A percentile compares a stretch with the other conserved stretches of the same genome.
phyloP scores from a whole-genome alignment of 768 basidiomycete genomes.

The Tremella mesenterica region DNA sequence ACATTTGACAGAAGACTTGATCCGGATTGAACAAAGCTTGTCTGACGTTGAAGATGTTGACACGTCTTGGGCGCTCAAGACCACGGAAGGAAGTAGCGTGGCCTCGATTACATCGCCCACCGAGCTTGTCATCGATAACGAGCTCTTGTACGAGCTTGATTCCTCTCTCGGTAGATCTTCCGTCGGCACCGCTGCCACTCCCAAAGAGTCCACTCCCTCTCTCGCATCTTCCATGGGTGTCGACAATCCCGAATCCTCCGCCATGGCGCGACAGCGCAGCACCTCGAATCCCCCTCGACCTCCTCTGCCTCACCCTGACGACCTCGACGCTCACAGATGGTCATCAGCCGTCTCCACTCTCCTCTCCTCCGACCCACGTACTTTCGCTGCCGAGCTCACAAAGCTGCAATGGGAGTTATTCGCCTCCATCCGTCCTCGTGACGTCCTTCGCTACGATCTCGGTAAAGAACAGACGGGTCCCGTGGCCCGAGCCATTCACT shows the following conservation, averaged over 20 bases:
- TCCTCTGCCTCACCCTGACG: not conserved
- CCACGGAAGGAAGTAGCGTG: not conserved
- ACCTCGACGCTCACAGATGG: conserved; percentile 10
- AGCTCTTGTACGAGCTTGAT: conserved; percentile 18
- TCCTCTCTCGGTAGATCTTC: conserved; percentile 4
- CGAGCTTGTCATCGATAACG: conserved; percentile 12
- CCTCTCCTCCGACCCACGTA: conserved; percentile 30
- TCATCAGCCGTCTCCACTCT: conserved; percentile 2
- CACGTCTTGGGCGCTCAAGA: conserved; percentile 28
- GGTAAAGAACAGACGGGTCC: conserved; percentile 57
- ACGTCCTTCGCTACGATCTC: conserved; percentile 75
- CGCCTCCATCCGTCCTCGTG: conserved; percentile 71
- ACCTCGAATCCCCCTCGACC: not conserved
- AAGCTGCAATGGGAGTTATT: conserved; percentile 62
- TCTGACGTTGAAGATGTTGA: conserved; percentile 28
- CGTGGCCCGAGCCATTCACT: conserved; percentile 62
- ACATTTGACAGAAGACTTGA: conserved; percentile 34
- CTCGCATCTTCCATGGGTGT: not conserved
- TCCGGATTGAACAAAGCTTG: conserved; percentile 23
- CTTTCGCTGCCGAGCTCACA: conserved; percentile 80
- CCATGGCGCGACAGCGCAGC: not conserved
- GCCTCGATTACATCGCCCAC: conserved; percentile 1
- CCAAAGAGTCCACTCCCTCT: not conserved
- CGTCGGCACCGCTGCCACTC: not conserved
- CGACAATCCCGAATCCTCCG: not conserved